Base-by-base conservation (phyloP, 2,329 filamentous ascomycete genomes). In the Nigrospora oryzae region DNA sequence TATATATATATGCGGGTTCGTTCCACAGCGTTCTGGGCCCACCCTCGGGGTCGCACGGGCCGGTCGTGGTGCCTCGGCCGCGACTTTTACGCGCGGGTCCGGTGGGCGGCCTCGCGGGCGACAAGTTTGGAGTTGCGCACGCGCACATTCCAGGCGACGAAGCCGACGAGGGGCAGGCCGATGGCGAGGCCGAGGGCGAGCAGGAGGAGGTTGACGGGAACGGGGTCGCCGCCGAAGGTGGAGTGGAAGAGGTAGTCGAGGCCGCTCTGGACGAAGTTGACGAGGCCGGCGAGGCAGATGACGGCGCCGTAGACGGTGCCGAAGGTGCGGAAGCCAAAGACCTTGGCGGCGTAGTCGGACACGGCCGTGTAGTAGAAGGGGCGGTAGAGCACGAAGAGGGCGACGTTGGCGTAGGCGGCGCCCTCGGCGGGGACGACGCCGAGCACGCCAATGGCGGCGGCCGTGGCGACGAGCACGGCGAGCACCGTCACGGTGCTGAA, bases 261-360 rank as follows among this genome's bases (percentile, higher is more conserved):
- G 0, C 78, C 88, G 5, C 83, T 84, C 67, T 95, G 89, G 1
- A 79, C 79, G 57, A 96, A 90, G 64, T 94, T 95, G 57, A 89
- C 75, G 1, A 95, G 62, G 0, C 90, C 89, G 0, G 89, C 84
- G 2, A 93, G 67, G 63, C 87, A 94, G 54, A 95, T 95, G 52
- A 95, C 86, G 16, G 90, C 74, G 11, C 89, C 89, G 63, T 95
- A 95, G n/a, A 96, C 89, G 46, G 87, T 95, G 38, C 89, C 90
- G 54, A 95, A 95, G 0, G 89, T 95, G 49, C 82, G 76, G 66
- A 95, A 95, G 14, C 89, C 89, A 61, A 95, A 95, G 33, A 95
- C 89, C 66, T 95, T 95, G 49, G 88, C 89, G 16, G 81, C 79
- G 63, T 94, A 95, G 66, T 95, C 89, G 47, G 84, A 91, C 46